These are phyloP conservation scores for Cladosporium sp. DNA, from an alignment of 2,329 filamentous ascomycete genomes.

Conservation along the genomic window DNA sequence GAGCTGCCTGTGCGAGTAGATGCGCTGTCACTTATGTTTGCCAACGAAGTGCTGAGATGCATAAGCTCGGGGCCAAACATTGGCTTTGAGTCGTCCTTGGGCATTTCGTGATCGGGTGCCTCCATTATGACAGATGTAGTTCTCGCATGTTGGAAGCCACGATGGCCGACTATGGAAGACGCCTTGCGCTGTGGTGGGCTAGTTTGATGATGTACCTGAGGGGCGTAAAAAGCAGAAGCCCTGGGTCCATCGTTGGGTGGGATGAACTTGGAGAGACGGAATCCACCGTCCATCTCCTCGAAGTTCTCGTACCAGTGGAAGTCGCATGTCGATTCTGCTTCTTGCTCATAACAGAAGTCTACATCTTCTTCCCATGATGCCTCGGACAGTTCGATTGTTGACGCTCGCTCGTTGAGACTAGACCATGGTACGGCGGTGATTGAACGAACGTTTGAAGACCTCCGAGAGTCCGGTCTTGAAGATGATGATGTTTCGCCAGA, in stretches of 20 bases:
- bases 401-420: neutral
- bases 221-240: neutral
- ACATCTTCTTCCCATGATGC: slow-evolving; percentile 61
- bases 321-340: slow-evolving; percentile 60
- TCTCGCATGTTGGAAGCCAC: slow-evolving; percentile 34
- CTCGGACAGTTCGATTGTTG: slow-evolving; percentile 1
- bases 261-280: slow-evolving; percentile 14
- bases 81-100: slow-evolving; percentile 1
- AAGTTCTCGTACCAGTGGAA: slow-evolving; percentile 55
- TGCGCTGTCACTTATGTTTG: slow-evolving; percentile 18
- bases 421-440: neutral
- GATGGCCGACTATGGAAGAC: slow-evolving; percentile 34
- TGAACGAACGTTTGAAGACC: neutral
- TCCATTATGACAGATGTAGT: slow-evolving; percentile 24
- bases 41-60: slow-evolving; percentile 5
- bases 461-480: neutral
- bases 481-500: neutral
- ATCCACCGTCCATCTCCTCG: neutral
- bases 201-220: neutral
- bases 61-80: slow-evolving; percentile 11
- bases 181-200: slow-evolving; percentile 23
- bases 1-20: slow-evolving; percentile 26
- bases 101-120: slow-evolving; percentile 11
- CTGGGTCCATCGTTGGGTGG: slow-evolving; percentile 4
- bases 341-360: slow-evolving; percentile 63